phyloP scores from a whole-genome alignment of 2,329 filamentous ascomycete species.

The Chaetomium sp. region DNA sequence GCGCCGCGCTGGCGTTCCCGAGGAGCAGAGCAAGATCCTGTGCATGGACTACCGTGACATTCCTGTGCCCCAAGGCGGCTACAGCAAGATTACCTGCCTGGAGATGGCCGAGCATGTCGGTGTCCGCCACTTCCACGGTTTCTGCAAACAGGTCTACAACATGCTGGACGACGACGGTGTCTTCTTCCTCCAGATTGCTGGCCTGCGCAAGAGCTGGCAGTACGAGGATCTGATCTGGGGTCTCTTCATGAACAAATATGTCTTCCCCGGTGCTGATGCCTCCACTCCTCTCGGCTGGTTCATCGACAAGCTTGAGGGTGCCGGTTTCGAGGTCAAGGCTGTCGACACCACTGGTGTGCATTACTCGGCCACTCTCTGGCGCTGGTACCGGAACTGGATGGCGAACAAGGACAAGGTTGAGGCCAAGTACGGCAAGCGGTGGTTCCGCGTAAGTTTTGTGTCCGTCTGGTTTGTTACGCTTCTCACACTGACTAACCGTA shows the following conservation, averaged over 20 bases:
- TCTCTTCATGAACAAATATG: slow-evolving; percentile 99
- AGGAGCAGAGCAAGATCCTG: slow-evolving; percentile 84
- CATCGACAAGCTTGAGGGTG: slow-evolving; percentile 74
- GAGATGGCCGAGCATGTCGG: slow-evolving; percentile 99
- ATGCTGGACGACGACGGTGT: slow-evolving; percentile 96
- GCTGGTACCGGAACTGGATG: slow-evolving; percentile 98
- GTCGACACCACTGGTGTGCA: slow-evolving; percentile 93
- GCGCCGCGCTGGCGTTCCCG: slow-evolving; percentile 70
- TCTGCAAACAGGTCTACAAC: slow-evolving; percentile 81
- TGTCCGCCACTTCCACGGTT: slow-evolving; percentile 75
- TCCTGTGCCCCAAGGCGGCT: slow-evolving; percentile 67
- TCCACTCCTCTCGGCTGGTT: slow-evolving; percentile 88
- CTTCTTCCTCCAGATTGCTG: slow-evolving; percentile 94
- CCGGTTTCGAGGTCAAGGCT: slow-evolving; percentile 84
- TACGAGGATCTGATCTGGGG: slow-evolving; percentile 98
- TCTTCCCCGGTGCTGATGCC: slow-evolving; percentile 95
- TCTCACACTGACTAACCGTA: slow-evolving; percentile 15
- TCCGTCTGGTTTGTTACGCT: not conserved
- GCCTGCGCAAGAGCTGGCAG: slow-evolving; percentile 91
- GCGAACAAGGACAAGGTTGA: slow-evolving; percentile 86
- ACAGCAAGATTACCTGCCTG: slow-evolving; percentile 93
- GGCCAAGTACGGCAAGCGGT: slow-evolving; percentile 90
- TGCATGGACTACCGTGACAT: slow-evolving; percentile 98
- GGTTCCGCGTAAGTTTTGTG: slow-evolving; percentile 74
- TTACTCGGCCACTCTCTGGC: slow-evolving; percentile 94